Conservation (phyloP, 352 stramenopile genomes). For the Elongisporangium senticosum region DNA sequence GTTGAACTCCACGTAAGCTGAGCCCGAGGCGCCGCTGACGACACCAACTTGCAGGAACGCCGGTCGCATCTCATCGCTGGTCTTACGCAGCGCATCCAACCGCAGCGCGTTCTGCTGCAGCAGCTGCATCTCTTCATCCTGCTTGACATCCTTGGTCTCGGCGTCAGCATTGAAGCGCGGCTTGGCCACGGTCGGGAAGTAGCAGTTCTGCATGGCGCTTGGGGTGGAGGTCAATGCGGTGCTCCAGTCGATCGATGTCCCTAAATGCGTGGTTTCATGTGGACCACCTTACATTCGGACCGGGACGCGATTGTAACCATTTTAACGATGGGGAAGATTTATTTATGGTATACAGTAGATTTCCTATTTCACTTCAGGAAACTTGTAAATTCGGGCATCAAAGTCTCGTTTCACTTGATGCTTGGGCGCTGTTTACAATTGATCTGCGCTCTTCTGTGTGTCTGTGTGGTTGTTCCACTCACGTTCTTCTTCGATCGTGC, state of each 20-base stretch:
- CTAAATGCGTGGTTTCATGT: not conserved
- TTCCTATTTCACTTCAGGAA: not conserved
- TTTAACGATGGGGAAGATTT: not conserved
- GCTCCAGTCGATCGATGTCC: not conserved
- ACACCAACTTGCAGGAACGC: conserved; percentile 84
- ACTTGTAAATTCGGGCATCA: not conserved
- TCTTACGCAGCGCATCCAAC: conserved; percentile 31
- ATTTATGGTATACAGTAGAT: not conserved
- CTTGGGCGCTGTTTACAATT: not conserved
- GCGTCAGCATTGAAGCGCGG: conserved; percentile 11
- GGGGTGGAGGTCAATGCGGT: not conserved
- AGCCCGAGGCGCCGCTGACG: conserved; percentile 78
- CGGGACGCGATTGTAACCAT: not conserved
- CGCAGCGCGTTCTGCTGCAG: conserved; percentile 23
- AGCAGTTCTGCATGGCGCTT: conserved; percentile 78
- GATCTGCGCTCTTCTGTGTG: not conserved
- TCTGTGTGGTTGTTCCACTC: not conserved
- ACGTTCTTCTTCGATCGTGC: not conserved
- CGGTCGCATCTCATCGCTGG: conserved; percentile 76
- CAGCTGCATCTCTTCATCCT: conserved; percentile 13
- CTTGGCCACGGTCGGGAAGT: conserved; percentile 49
- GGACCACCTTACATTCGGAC: not conserved
- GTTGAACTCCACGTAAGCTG: conserved; percentile 85
- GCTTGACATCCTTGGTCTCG: conserved; percentile 1
- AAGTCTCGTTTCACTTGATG: not conserved